Base-by-base conservation (phyloP, 2,329 filamentous ascomycete species). In the Chaetomium globosum region DNA sequence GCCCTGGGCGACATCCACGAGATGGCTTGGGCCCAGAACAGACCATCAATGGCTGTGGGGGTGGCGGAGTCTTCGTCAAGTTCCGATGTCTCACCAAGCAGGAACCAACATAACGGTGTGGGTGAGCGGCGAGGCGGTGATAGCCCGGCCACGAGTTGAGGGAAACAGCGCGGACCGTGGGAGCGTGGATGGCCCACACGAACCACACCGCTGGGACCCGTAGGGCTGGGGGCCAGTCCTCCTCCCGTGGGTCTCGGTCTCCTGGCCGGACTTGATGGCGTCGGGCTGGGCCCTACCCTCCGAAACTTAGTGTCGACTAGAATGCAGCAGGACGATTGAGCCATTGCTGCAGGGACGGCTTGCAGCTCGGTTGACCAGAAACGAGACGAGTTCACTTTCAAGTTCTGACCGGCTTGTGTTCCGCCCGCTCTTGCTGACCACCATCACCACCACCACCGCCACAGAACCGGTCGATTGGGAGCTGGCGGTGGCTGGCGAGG, bases 401-500 rank as follows among this genome's bases (percentile, higher is more conserved):
- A 43, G 39, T n/a, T n/a, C 26, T 31, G 36, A 43, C 10, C 36
- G 39, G 51, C 12, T 33, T 51, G 21, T 3, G 33, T 58, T 51
- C 46, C 59, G 46, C 55, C 8, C n/a, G 33, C 21, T 5, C 46
- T 49, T 63, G 59, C 68, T 67, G 59, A 65, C 57, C 64, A 59
- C 28, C 49, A 54, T 53, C 46, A 23, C 46, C 33, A 36, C 33
- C 33, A 36, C 33, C 46, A 19, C 46, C 63, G 65, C 60, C 63
- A 61, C 59, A 28, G 64, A 66, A 68, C 66, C 55, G 26, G 59
- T 65, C 65, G 30, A 55, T 57, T 64, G 66, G 69, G 61, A 63
- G 65, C 39, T 31, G 63, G 53, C 59, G 61, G 63, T 68, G 65
- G 67, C 65, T 67, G 55, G 28, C 62, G 62, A 51, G 55, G 63